Percentiles rank a stretch among this genome's conserved stretches.
phyloP scores from a whole-genome alignment of 2,329 filamentous ascomycete species.

The Nemania serpens region DNA sequence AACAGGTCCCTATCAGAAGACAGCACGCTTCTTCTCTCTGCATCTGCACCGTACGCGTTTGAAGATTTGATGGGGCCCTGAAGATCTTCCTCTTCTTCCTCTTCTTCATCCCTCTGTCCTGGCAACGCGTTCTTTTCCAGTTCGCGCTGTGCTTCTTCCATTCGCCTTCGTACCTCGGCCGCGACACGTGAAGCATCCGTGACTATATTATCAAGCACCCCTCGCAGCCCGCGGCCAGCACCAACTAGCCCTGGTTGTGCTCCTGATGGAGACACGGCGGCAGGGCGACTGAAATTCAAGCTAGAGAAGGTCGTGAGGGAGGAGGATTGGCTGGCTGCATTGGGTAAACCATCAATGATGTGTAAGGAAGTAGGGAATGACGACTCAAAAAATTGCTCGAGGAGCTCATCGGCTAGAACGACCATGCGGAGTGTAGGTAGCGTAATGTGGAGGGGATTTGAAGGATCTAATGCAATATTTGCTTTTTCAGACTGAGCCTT shows the following conservation, averaged over 20 bases:
- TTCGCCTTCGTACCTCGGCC: slow-evolving; percentile 84
- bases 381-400: slow-evolving; percentile 97
- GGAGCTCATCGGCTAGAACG: slow-evolving; percentile 89
- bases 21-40: slow-evolving; percentile 66
- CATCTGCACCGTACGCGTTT: slow-evolving; percentile 56
- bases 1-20: slow-evolving; percentile 72
- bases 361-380: slow-evolving; percentile 94
- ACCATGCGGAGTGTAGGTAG: slow-evolving; percentile 99
- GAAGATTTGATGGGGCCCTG: slow-evolving; percentile 40
- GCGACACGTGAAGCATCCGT: slow-evolving; percentile 97
- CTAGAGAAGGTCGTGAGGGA: slow-evolving; percentile 84
- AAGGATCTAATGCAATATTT: slow-evolving; percentile 89
- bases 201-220: slow-evolving; percentile 96
- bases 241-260: slow-evolving; percentile 49
- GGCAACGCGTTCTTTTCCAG: slow-evolving; percentile 81
- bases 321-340: slow-evolving; percentile 50
- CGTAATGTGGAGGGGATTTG: slow-evolving; percentile 92
- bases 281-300: slow-evolving; percentile 59
- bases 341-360: slow-evolving; percentile 68
- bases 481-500: slow-evolving; percentile 75
- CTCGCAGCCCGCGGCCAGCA: slow-evolving; percentile 76
- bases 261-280: slow-evolving; percentile 46
- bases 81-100: slow-evolving; percentile 69
- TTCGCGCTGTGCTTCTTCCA: slow-evolving; percentile 95
- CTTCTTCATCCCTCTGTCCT: slow-evolving; percentile 67